Evolutionary conservation across 768 basidiomycete genomes (phyloP).

Genomic region (Cyclocybe aegerita): DNA sequence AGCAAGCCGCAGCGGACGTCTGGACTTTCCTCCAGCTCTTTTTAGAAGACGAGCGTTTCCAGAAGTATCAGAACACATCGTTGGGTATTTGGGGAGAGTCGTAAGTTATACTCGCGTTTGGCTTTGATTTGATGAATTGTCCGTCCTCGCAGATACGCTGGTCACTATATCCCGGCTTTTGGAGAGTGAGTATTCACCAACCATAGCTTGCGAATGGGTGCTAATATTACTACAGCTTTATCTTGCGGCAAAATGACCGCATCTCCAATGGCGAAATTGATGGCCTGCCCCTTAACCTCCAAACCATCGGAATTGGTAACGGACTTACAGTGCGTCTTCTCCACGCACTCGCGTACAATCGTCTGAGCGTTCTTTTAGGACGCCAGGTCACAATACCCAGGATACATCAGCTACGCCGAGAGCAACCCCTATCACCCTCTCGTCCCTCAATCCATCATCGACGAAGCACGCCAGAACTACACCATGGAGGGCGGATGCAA

Average conservation of each 20-base stretch:
- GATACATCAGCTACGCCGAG: slow-evolving; percentile 54
- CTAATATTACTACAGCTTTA: slow-evolving; percentile 25
- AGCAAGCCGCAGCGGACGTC: slow-evolving; percentile 52
- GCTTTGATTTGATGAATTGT: neutral
- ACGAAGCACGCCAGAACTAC: slow-evolving; percentile 43
- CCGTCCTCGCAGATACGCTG: slow-evolving; percentile 50
- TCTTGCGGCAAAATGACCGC: slow-evolving; percentile 58
- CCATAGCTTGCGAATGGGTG: no score
- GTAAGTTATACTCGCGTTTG: slow-evolving; percentile 22
- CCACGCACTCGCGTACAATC: neutral
- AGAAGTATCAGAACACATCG: slow-evolving; percentile 40
- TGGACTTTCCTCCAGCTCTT: slow-evolving; percentile 71
- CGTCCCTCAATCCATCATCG: slow-evolving; percentile 41
- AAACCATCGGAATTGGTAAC: slow-evolving; percentile 62
- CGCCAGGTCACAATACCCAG: slow-evolving; percentile 48
- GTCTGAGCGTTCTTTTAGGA: neutral
- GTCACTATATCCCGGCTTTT: slow-evolving; percentile 70
- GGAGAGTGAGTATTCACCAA: slow-evolving; percentile 32
- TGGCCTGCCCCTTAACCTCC: slow-evolving; percentile 56
- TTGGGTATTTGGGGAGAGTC: slow-evolving; percentile 69
- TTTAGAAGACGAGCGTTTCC: slow-evolving; percentile 52
- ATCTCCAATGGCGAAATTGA: slow-evolving; percentile 45
- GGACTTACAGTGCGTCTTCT: slow-evolving; percentile 50
- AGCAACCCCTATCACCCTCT: slow-evolving; percentile 58
- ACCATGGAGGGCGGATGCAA: slow-evolving; percentile 45